Evolutionary conservation across 441 rosid genomes (phyloP).

Genomic region (Manihot esculenta): DNA sequence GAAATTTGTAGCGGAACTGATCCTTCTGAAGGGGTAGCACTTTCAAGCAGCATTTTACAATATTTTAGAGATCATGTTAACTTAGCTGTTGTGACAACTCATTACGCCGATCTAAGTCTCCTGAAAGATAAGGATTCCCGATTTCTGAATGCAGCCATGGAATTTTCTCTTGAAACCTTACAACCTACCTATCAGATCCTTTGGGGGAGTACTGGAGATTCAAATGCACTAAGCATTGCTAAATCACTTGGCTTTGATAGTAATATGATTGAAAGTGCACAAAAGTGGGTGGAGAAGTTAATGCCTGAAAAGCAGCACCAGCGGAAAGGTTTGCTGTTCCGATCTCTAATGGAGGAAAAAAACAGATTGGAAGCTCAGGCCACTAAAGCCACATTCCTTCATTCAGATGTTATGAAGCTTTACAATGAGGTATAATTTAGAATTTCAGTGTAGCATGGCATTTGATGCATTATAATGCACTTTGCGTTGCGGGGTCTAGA

Average conservation of each 20-base stretch:
- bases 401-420: slow-evolving; percentile 58
- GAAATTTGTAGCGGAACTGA: slow-evolving; percentile 97
- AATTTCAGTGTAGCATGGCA: slow-evolving; percentile 5
- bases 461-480: slow-evolving; percentile 8
- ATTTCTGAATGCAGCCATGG: slow-evolving; percentile 92
- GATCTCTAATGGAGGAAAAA: slow-evolving; percentile 77
- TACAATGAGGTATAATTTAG: slow-evolving; percentile 59
- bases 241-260: slow-evolving; percentile 75
- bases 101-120: slow-evolving; percentile 82
- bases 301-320: slow-evolving; percentile 71
- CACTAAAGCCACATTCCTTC: slow-evolving; percentile 51
- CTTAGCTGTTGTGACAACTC: slow-evolving; percentile 81
- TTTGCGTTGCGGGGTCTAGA: slow-evolving; percentile 3
- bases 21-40: slow-evolving; percentile 95
- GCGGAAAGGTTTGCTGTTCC: slow-evolving; percentile 61
- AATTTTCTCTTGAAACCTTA: slow-evolving; percentile 76
- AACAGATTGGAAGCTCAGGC: slow-evolving; percentile 63
- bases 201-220: slow-evolving; percentile 84
- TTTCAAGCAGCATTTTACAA: slow-evolving; percentile 73
- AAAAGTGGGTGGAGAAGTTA: slow-evolving; percentile 69
- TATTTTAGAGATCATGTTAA: slow-evolving; percentile 55
- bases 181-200: slow-evolving; percentile 77
- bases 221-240: slow-evolving; percentile 86
- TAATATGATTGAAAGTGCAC: slow-evolving; percentile 60
- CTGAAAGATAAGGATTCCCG: slow-evolving; percentile 66